These are phyloP conservation scores for Viridothelium virens DNA, from an alignment of 495 filamentous ascomycete genomes.

Conservation along the genomic window DNA sequence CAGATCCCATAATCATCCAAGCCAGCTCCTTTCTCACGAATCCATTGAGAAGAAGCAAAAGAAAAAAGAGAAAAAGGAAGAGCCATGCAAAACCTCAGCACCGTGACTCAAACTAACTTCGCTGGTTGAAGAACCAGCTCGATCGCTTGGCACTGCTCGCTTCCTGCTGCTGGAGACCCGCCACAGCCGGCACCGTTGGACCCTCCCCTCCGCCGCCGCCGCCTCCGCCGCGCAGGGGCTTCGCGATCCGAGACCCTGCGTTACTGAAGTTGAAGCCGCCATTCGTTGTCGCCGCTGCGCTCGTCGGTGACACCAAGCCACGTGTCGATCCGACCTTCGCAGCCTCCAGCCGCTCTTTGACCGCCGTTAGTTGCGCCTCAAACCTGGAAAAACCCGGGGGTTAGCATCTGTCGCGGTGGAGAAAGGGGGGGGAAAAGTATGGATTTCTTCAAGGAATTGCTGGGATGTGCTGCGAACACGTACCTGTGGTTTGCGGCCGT, in stretches of 20 bases:
- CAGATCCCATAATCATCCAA: background rate
- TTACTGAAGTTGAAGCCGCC: slow-evolving; percentile 68
- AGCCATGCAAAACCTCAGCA: background rate
- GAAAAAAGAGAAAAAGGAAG: no score
- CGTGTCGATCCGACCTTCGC: slow-evolving; percentile 84
- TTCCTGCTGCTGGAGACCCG: slow-evolving; percentile 30
- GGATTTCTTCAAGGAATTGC: no score
- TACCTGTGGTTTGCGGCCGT: slow-evolving; percentile 93
- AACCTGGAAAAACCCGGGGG: slow-evolving; percentile 51
- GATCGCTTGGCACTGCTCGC: slow-evolving; percentile 28
- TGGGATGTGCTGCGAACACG: slow-evolving; percentile 37
- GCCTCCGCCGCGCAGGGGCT: slow-evolving; percentile 90
- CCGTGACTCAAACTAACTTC: slow-evolving; percentile 20
- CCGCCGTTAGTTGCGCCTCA: slow-evolving; percentile 90
- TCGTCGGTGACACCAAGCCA: slow-evolving; percentile 53
- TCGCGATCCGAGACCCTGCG: slow-evolving; percentile 78
- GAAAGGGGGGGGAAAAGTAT: no score
- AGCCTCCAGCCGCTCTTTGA: slow-evolving; percentile 94
- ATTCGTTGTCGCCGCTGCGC: slow-evolving; percentile 26
- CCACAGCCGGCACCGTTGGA: slow-evolving; percentile 24
- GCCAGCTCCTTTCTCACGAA: background rate
- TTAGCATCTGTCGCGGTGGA: background rate
- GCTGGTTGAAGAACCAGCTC: slow-evolving; percentile 40
- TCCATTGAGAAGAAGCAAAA: background rate
- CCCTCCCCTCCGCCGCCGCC: slow-evolving; percentile 31